Evolutionary conservation across 2,329 filamentous ascomycete genomes (phyloP), one percentile per base, ranked within the genome.

Genomic region (Epichloe sibirici): DNA sequence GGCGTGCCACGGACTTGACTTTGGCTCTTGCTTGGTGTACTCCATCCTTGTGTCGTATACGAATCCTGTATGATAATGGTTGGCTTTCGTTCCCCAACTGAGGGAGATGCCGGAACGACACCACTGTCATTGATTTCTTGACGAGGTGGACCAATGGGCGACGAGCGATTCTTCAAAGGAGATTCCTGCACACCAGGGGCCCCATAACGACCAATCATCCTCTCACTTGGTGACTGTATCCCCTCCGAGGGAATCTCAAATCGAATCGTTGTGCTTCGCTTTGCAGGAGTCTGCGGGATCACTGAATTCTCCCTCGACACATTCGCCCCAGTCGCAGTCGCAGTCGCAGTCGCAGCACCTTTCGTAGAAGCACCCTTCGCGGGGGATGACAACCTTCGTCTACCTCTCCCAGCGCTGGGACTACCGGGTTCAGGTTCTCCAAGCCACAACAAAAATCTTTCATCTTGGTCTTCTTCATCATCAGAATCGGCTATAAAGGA

Each of bases 11-110:
- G 21, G 8, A 3, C 3, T 37, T 43, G 47, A 3, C 61, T 61
- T 15, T 63, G 53, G 5, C 62, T 61, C 17, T 63, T 62, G 25
- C 55, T 58, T 1, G 57, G 51, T 1, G 67, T 62, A 4, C 52
- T 57, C 63, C 61, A 65, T 31, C 63, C 68, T 5, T 67, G 66
- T 4, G 67, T 67, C 17, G 66, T 70, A 57, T 68, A 75, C 8
- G 74, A 74, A 53, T 77, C 74, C 49, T 74, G 64, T 21, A 77
- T 69, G 2, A 71, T 67, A n/a, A 71, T 55, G 6, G 67, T 50
- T 59, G 62, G 55, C 53, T 53, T 54, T 37, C 57, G 57, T 7
- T 56, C 57, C 4, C 58, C 57, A 5, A 46, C 55, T 5, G 57
- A 31, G 4, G 57, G 61, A 35, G 58, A 59, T 0, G 58, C 52